Conservation (phyloP, 495 filamentous ascomycete species). For the Neurospora sublineolata region DNA sequence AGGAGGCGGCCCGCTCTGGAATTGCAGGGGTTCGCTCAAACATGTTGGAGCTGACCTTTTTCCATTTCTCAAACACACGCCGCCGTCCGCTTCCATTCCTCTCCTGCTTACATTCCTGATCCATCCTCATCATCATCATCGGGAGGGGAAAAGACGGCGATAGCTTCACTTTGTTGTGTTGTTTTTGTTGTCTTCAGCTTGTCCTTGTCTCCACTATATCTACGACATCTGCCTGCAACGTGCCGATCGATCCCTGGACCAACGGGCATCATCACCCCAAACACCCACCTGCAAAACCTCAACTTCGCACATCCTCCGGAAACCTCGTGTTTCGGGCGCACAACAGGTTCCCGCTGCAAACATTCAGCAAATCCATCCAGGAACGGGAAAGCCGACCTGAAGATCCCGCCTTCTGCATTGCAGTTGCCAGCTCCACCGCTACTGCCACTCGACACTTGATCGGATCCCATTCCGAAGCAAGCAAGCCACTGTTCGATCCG, state of each 20-base stretch:
- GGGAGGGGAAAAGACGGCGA: background rate
- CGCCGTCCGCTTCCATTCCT: background rate
- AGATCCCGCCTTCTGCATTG: background rate
- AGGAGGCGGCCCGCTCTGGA: background rate
- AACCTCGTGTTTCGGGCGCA: background rate
- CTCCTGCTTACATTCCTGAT: background rate
- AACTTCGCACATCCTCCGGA: background rate
- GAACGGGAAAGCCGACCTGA: background rate
- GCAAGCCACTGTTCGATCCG: background rate
- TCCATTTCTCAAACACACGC: background rate
- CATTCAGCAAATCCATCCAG: background rate
- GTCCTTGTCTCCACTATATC: background rate
- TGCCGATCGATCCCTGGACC: background rate
- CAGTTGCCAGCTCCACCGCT: background rate
- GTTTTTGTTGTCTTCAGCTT: background rate
- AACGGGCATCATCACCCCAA: background rate
- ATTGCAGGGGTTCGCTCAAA: background rate
- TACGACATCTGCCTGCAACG: background rate
- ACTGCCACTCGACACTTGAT: background rate
- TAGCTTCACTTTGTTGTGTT: background rate
- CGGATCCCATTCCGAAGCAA: background rate
- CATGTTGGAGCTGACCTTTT: background rate
- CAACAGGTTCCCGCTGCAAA: background rate
- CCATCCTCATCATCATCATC: background rate
- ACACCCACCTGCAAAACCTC: background rate